Conservation (phyloP, 768 basidiomycete species). For the Leccinum subgranulosum region DNA sequence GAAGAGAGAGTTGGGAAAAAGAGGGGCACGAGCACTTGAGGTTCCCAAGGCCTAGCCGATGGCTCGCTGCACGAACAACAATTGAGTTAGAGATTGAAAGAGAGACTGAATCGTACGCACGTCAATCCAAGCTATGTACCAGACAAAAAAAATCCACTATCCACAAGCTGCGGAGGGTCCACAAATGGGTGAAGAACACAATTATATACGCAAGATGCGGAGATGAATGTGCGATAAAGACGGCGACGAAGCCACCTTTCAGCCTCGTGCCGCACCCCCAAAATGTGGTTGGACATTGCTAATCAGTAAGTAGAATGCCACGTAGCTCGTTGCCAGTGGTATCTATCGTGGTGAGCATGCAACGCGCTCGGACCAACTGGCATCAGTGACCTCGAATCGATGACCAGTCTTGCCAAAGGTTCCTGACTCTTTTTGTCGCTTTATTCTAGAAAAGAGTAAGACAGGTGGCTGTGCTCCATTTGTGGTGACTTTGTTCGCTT, state of each 20-base stretch:
- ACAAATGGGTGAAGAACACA: slow-evolving; percentile 2
- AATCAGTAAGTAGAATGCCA: not conserved
- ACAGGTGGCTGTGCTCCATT: not conserved
- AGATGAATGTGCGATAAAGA: slow-evolving; percentile 18
- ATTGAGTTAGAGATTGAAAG: slow-evolving; percentile 2
- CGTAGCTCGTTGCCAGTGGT: not conserved
- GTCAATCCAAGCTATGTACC: slow-evolving; percentile 9
- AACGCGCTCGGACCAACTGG: not conserved
- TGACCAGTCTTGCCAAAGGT: not conserved
- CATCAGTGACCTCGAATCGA: not conserved
- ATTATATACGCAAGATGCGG: slow-evolving; percentile 17
- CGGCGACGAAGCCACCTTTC: slow-evolving; percentile 2
- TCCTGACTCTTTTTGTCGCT: not conserved
- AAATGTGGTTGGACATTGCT: not conserved
- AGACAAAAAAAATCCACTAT: slow-evolving; percentile 6
- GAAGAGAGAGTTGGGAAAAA: slow-evolving; percentile 1
- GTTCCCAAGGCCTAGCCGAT: slow-evolving; percentile 1
- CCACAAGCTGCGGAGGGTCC: slow-evolving; percentile 4
- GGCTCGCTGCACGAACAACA: not conserved
- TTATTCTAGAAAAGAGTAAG: not conserved
- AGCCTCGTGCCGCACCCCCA: not conserved
- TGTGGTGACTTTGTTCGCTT: too few species aligned
- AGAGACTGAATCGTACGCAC: slow-evolving; percentile 17
- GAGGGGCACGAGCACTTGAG: not conserved
- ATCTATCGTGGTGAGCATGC: not conserved